Evolutionary conservation across 164 flowering plant species (phyloP).

Genomic region (Taxillus chinensis): DNA sequence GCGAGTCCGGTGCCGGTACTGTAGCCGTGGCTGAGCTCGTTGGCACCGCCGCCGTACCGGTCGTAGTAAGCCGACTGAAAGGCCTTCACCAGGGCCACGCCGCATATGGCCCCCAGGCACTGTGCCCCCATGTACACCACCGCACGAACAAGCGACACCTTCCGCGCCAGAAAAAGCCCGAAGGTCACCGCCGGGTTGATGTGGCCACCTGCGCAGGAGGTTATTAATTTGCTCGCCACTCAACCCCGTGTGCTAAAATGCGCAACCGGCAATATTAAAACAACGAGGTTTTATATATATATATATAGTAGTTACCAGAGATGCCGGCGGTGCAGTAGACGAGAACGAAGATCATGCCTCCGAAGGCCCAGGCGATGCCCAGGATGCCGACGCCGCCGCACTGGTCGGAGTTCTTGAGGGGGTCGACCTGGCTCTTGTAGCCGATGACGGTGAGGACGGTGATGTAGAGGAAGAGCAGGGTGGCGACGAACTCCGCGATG

Average conservation of each 20-base stretch:
- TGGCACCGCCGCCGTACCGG: conserved; percentile 51
- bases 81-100: conserved; percentile 48
- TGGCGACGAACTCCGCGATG: conserved; percentile 62
- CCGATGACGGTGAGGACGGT: conserved; percentile 22
- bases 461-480: conserved; percentile 40
- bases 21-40: conserved; percentile 31
- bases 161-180: conserved; percentile 48
- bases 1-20: conserved; percentile 42
- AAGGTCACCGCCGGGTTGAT: conserved; percentile 56
- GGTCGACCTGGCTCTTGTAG: conserved; percentile 15
- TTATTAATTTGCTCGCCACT: too few species aligned
- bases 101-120: conserved; percentile 51
- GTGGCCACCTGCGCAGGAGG: conserved; percentile 3
- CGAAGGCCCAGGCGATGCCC: conserved; percentile 26
- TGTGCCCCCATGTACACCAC: conserved; percentile 55
- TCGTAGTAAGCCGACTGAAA: conserved; percentile 33
- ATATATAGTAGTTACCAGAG: conserved; percentile 24
- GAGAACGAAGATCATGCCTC: conserved; percentile 25
- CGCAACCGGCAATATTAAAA: neutral
- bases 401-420: conserved; percentile 4
- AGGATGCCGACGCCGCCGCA: conserved; percentile 27
- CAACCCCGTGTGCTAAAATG: conserved; percentile 35
- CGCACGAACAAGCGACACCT: conserved; percentile 52
- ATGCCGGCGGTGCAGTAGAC: conserved; percentile 57
- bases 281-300: neutral